A percentile compares a stretch with the other conserved stretches of the same genome.
These are phyloP conservation scores for Fusarium sp. DNA, from an alignment of 2,329 filamentous ascomycete genomes.

Conservation along the genomic window DNA sequence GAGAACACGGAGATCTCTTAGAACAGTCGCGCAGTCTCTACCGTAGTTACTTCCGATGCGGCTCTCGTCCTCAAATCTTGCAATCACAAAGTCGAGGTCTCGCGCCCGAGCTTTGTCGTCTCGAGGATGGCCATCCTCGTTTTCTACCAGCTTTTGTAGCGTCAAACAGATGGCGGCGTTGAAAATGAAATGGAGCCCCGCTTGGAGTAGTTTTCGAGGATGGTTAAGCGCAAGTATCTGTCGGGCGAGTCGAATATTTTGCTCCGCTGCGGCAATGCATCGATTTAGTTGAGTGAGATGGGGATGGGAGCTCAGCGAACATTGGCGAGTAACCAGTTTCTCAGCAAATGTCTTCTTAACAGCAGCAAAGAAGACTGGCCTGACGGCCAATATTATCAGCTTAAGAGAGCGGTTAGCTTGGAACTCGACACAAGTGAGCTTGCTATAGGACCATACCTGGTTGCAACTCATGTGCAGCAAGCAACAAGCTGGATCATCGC, in stretches of 20 bases:
- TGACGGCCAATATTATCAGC: constrained; percentile 65
- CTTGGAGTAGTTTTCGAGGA: constrained; percentile 60
- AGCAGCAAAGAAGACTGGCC: constrained; percentile 64
- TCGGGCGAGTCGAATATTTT: constrained; percentile 62
- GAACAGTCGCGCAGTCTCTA: constrained; percentile 56
- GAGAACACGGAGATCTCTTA: constrained; percentile 57
- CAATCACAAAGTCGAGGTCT: constrained; percentile 59
- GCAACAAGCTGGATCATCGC: constrained; percentile 60
- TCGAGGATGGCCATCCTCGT: constrained; percentile 47
- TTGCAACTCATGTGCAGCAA: constrained; percentile 67
- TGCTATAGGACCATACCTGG: constrained; percentile 45
- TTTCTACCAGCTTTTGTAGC: constrained; percentile 61
- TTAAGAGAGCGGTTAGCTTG: constrained; percentile 14
- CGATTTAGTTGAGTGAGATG: constrained; percentile 53
- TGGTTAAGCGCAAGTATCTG: constrained; percentile 56
- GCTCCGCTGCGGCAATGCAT: constrained; percentile 62
- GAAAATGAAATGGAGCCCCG: constrained; percentile 65
- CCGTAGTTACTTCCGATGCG: constrained; percentile 57
- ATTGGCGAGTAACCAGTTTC: constrained; percentile 52
- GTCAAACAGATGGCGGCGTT: constrained; percentile 66
- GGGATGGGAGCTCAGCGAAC: constrained; percentile 42
- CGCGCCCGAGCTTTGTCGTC: constrained; percentile 42
- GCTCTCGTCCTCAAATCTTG: constrained; percentile 59
- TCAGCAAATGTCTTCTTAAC: constrained; percentile 64
- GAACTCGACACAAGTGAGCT: too few species aligned